Percentiles rank a stretch among this genome's conserved stretches.
Conservation (phyloP, 2,329 filamentous ascomycete species). For the Leptographium galeiforme region DNA sequence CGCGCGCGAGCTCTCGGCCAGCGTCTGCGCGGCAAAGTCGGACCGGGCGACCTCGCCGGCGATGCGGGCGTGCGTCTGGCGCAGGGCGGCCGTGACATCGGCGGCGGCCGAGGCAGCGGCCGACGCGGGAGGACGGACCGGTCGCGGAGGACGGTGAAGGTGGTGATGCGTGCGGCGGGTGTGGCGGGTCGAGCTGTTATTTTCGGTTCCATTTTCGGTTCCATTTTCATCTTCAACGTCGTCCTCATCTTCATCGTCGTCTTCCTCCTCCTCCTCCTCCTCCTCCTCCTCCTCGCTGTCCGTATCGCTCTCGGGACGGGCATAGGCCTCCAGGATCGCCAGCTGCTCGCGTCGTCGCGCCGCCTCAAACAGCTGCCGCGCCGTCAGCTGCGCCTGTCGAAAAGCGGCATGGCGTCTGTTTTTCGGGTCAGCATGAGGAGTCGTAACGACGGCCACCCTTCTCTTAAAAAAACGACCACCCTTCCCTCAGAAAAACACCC, state of each 20-base stretch:
- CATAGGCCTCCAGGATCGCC: constrained; percentile 54
- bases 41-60: constrained; percentile 72
- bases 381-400: constrained; percentile 67
- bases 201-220: not conserved
- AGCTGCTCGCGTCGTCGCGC: constrained; percentile 68
- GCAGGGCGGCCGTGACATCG: constrained; percentile 73
- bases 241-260: constrained; percentile 6
- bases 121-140: constrained; percentile 21
- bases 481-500: constrained; percentile 12
- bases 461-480: constrained; percentile 31
- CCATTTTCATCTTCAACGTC: constrained; percentile 1
- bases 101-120: constrained; percentile 59
- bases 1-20: constrained; percentile 71
- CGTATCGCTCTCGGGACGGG: constrained; percentile 14
- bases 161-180: not conserved
- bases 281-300: constrained; percentile 15
- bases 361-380: constrained; percentile 59
- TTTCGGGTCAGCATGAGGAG: not conserved
- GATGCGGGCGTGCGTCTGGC: constrained; percentile 78
- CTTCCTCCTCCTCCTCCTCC: constrained; percentile 9
- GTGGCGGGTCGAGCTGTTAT: no score
- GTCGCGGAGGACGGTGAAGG: constrained; percentile 13
- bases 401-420: constrained; percentile 51
- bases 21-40: constrained; percentile 78
- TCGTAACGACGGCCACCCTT: not conserved